A percentile compares a stretch with the other conserved stretches of the same genome.
These are phyloP conservation scores for Venturia pyrina DNA, from an alignment of 2,329 filamentous ascomycete species.

Conservation along the genomic window DNA sequence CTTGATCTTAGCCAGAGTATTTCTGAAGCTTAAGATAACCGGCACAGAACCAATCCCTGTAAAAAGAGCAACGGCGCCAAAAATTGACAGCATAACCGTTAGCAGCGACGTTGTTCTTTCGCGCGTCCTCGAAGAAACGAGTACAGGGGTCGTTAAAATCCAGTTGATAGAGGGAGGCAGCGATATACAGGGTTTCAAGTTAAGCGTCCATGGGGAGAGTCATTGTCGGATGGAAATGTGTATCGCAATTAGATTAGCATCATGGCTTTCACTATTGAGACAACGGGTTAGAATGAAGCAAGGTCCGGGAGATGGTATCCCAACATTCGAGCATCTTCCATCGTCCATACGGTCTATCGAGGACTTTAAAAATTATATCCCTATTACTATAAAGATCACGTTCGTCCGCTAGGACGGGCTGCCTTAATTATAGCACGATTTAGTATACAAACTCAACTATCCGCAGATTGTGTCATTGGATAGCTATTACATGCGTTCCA, in stretches of 20 bases:
- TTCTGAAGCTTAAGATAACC: not conserved
- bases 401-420: too few species aligned
- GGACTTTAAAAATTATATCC: too few species aligned
- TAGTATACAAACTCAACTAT: too few species aligned
- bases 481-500: too few species aligned
- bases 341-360: too few species aligned
- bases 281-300: too few species aligned
- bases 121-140: not conserved
- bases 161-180: not conserved
- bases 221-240: not conserved
- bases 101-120: not conserved
- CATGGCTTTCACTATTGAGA: too few species aligned
- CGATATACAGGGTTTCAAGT: not conserved
- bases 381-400: too few species aligned
- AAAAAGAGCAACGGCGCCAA: not conserved
- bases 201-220: not conserved
- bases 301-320: too few species aligned
- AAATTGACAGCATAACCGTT: not conserved
- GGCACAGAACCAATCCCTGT: not conserved
- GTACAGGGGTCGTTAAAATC: not conserved
- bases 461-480: too few species aligned
- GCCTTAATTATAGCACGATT: too few species aligned
- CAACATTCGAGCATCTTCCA: too few species aligned
- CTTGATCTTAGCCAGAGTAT: not conserved
- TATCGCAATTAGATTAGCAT: not conserved